Evolutionary conservation across 78 protist genomes (phyloP).

Genomic region (Guillardia theta): DNA sequence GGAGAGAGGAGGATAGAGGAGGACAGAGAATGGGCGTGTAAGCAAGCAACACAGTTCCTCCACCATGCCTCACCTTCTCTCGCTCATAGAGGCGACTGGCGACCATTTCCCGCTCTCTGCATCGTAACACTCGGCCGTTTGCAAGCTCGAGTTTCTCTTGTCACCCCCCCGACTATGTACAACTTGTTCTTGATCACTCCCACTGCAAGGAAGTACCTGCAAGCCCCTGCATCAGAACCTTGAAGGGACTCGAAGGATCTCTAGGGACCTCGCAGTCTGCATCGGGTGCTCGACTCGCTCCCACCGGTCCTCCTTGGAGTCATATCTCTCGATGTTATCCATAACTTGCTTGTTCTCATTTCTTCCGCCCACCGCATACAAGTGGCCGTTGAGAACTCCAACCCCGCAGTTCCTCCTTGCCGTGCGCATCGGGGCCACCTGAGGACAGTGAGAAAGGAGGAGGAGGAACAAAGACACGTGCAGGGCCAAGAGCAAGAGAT

Average conservation of each 20-base stretch:
- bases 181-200: background rate
- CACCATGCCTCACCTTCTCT: background rate
- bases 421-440: constrained; percentile 28
- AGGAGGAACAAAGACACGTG: no score
- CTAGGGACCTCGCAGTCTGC: background rate
- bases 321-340: background rate
- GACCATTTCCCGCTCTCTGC: background rate
- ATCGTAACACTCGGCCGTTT: background rate
- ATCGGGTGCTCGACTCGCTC: constrained; percentile 8
- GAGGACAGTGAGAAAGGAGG: no score
- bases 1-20: background rate
- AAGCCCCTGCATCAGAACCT: background rate
- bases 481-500: no score
- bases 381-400: background rate
- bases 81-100: background rate
- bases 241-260: no score
- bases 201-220: background rate
- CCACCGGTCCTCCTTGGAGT: constrained; percentile 22
- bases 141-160: background rate
- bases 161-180: background rate
- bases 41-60: background rate
- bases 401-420: background rate
- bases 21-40: background rate
- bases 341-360: background rate
- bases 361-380: background rate